These are phyloP conservation scores for Clonostachys rhizophaga DNA, from an alignment of 2,329 filamentous ascomycete genomes.

Conservation along the genomic window DNA sequence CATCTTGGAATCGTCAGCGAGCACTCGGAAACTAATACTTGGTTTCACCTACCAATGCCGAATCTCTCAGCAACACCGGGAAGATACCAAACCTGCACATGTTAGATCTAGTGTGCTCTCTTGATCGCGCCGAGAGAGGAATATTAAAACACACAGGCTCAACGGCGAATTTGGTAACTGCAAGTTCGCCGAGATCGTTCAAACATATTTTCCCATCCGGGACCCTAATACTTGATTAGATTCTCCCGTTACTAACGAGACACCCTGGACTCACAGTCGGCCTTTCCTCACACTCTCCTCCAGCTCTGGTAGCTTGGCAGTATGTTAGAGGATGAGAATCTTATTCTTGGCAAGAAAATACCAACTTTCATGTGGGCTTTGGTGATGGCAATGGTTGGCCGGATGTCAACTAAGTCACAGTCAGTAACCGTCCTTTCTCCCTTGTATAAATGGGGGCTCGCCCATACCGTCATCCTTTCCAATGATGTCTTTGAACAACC, in stretches of 20 bases:
- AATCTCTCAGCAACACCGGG: slow-evolving; percentile 89
- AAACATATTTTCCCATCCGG: slow-evolving; percentile 87
- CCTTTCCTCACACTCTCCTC: slow-evolving; percentile 81
- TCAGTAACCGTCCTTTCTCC: background rate
- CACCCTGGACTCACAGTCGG: slow-evolving; percentile 50
- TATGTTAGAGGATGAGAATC: background rate
- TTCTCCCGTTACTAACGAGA: background rate
- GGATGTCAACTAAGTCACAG: slow-evolving; percentile 60
- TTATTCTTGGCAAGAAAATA: background rate
- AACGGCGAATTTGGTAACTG: slow-evolving; percentile 94
- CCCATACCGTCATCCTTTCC: slow-evolving; percentile 62
- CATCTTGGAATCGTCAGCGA: slow-evolving; percentile 49
- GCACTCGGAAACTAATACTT: background rate
- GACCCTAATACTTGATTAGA: slow-evolving; percentile 25
- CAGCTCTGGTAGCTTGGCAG: slow-evolving; percentile 71
- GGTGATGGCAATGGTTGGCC: slow-evolving; percentile 88
- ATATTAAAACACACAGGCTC: slow-evolving; percentile 60
- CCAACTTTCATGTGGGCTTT: slow-evolving; percentile 81
- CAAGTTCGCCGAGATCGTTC: slow-evolving; percentile 79
- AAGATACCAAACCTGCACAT: slow-evolving; percentile 65
- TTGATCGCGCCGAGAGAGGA: slow-evolving; percentile 2
- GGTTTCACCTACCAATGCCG: slow-evolving; percentile 61
- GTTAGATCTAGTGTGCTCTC: background rate
- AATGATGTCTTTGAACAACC: slow-evolving; percentile 77
- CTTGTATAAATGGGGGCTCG: slow-evolving; percentile 1